Conservation (phyloP, 345 rosid species). For the Iberis pinnata region DNA sequence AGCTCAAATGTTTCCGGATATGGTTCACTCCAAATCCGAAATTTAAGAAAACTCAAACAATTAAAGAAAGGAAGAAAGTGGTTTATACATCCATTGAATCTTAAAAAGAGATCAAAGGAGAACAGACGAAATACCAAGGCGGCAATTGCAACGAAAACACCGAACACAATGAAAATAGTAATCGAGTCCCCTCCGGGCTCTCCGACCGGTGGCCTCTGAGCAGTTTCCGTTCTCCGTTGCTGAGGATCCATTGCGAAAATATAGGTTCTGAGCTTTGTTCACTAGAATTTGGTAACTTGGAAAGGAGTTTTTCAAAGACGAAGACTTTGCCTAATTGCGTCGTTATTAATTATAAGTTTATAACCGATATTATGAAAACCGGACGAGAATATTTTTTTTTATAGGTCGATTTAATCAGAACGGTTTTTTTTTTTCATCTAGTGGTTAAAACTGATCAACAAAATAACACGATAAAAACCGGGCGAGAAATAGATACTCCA, state of each 20-base stretch:
- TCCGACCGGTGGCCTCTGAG: slow-evolving; percentile 22
- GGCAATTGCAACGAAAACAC: slow-evolving; percentile 35
- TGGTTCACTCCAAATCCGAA: no score
- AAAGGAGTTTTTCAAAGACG: not conserved
- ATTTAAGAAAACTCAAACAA: no score
- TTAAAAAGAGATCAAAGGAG: not conserved
- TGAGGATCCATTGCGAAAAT: slow-evolving; percentile 45
- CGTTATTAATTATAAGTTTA: no score
- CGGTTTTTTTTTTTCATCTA: no score
- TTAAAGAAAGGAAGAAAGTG: not conserved
- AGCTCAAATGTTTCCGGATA: no score
- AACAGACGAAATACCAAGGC: slow-evolving; percentile 33
- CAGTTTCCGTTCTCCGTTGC: slow-evolving; percentile 29
- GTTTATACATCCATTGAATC: not conserved
- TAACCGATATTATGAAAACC: no score
- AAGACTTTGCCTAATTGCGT: no score
- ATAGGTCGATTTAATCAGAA: no score
- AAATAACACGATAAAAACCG: no score
- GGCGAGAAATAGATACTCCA: no score
- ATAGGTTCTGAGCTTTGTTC: not conserved
- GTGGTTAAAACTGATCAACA: no score
- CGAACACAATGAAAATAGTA: slow-evolving; percentile 30
- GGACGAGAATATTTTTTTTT: no score
- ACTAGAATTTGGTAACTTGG: slow-evolving; percentile 16
- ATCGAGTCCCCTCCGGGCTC: slow-evolving; percentile 31